These are phyloP conservation scores for Gnaphalium uliginosum DNA, from an alignment of 129 eudicot species.

Conservation along the genomic window DNA sequence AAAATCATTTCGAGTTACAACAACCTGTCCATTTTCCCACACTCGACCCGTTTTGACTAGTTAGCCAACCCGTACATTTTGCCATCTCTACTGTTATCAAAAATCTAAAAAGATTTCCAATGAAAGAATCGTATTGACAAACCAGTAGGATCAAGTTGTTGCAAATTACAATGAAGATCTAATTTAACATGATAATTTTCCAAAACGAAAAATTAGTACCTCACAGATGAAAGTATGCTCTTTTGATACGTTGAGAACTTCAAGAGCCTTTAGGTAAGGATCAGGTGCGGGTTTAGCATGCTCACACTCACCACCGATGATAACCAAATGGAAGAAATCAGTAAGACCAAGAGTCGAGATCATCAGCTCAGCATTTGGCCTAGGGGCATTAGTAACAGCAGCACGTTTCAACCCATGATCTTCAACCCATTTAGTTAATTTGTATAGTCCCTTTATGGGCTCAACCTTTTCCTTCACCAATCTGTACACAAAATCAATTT, in stretches of 20 bases:
- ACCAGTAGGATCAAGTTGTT: constrained; percentile 5
- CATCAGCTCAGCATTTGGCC: constrained; percentile 75
- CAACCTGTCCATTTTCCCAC: neutral
- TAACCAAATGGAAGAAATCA: constrained; percentile 73
- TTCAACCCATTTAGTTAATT: constrained; percentile 80
- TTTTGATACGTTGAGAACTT: constrained; percentile 76
- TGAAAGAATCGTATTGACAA: neutral
- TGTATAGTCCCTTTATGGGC: constrained; percentile 76
- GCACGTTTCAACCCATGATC: constrained; percentile 88
- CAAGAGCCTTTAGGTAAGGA: constrained; percentile 86
- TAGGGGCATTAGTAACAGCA: constrained; percentile 97
- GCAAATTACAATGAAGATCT: neutral
- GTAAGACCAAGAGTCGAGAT: constrained; percentile 86
- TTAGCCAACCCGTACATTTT: neutral
- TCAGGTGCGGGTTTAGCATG: constrained; percentile 91
- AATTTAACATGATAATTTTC: constrained; percentile 12
- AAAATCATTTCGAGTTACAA: neutral
- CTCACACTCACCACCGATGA: constrained; percentile 86
- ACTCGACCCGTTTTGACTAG: neutral
- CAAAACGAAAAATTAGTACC: constrained; percentile 42
- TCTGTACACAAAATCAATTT: constrained; percentile 42
- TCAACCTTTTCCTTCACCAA: constrained; percentile 75
- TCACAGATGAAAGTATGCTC: constrained; percentile 86
- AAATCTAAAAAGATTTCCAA: neutral
- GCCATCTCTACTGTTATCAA: constrained; percentile 4